phyloP scores from a whole-genome alignment of 805 yeast species.

The Candida broadrunensis region DNA sequence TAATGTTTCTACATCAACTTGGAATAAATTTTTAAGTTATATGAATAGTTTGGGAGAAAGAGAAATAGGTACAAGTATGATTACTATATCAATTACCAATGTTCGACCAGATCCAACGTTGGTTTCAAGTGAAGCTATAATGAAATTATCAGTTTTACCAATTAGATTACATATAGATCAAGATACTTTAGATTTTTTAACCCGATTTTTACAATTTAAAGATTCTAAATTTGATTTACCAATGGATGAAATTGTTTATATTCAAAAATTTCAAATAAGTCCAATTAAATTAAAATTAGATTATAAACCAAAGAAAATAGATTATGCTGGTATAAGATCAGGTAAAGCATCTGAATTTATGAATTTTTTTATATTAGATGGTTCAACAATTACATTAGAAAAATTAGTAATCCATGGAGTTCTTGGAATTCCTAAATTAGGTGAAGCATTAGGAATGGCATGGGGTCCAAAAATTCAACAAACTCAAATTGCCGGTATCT shows the following conservation, averaged over 20 bases:
- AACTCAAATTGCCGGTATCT: slow-evolving; percentile 76
- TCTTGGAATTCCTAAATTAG: slow-evolving; percentile 65
- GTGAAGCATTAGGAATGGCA: slow-evolving; percentile 52
- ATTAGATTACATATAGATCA: slow-evolving; percentile 85
- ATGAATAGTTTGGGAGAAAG: slow-evolving; percentile 69
- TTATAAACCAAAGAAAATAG: slow-evolving; percentile 88
- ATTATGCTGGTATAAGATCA: slow-evolving; percentile 78
- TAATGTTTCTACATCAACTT: slow-evolving; percentile 81
- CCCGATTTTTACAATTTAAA: slow-evolving; percentile 77
- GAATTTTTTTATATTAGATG: slow-evolving; percentile 87
- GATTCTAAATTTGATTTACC: slow-evolving; percentile 64
- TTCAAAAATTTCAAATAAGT: slow-evolving; percentile 65
- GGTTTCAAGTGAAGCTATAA: slow-evolving; percentile 65
- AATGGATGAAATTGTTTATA: slow-evolving; percentile 63
- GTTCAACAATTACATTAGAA: slow-evolving; percentile 67
- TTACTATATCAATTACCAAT: slow-evolving; percentile 49
- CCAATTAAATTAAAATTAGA: slow-evolving; percentile 68
- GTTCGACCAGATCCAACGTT: slow-evolving; percentile 62
- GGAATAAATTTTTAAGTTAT: slow-evolving; percentile 80
- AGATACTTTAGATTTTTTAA: slow-evolving; percentile 82
- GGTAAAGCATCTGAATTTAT: slow-evolving; percentile 85
- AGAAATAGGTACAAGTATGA: slow-evolving; percentile 66
- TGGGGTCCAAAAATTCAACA: slow-evolving; percentile 88
- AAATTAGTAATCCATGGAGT: slow-evolving; percentile 69
- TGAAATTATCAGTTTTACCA: slow-evolving; percentile 62